Evolutionary conservation across 345 rosid species (phyloP).

Genomic region (Anacardium occidentale): DNA sequence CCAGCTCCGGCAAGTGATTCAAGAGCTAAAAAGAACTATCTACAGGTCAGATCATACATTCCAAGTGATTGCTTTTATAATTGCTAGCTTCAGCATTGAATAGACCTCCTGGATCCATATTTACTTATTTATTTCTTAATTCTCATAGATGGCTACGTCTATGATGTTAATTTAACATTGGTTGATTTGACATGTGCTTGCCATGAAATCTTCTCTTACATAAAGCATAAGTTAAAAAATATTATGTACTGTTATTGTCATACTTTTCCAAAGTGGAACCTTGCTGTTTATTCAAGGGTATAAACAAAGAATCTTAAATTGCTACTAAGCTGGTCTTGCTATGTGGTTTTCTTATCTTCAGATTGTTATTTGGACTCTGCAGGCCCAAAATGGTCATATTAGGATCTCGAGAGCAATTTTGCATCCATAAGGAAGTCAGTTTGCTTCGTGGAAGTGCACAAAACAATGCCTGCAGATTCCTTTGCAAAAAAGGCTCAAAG

Average conservation of each 20-base stretch:
- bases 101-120: background rate
- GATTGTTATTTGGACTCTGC: slow-evolving; percentile 23
- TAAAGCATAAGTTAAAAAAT: background rate
- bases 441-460: slow-evolving; percentile 86
- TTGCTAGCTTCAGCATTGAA: background rate
- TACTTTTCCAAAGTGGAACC: background rate
- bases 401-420: slow-evolving; percentile 91
- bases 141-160: background rate
- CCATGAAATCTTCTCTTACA: background rate
- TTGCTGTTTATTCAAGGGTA: background rate
- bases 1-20: slow-evolving; percentile 91
- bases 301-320: background rate
- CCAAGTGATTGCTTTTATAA: slow-evolving; percentile 2
- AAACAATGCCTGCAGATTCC: slow-evolving; percentile 69
- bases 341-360: background rate
- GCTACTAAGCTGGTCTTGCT: background rate
- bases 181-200: background rate
- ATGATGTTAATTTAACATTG: background rate
- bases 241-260: background rate
- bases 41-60: slow-evolving; percentile 59
- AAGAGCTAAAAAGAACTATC: slow-evolving; percentile 78
- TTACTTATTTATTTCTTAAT: background rate
- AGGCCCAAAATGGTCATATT: slow-evolving; percentile 95
- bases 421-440: slow-evolving; percentile 83
- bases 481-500: slow-evolving; percentile 61